phyloP scores from a whole-genome alignment of 805 yeast genomes.

The Suhomyces emberorum region DNA sequence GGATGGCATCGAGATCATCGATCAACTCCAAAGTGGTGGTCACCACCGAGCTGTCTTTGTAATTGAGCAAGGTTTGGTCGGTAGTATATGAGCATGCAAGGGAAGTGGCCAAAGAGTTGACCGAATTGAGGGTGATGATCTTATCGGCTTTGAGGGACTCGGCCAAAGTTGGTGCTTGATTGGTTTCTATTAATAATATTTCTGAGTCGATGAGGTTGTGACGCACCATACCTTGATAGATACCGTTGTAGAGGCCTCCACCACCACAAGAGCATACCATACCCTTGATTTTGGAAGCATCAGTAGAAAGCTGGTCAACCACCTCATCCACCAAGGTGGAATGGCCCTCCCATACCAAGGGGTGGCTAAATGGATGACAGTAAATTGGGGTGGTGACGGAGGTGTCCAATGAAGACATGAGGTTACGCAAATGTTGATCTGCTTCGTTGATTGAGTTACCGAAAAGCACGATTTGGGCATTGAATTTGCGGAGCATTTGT shows the following conservation, averaged over 20 bases:
- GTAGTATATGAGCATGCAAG: conserved; percentile 29
- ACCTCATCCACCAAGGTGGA: conserved; percentile 24
- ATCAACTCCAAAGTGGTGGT: conserved; percentile 14
- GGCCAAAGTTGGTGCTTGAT: conserved; percentile 58
- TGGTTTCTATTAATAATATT: conserved; percentile 52
- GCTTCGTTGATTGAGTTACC: conserved; percentile 35
- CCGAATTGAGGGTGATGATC: conserved; percentile 21
- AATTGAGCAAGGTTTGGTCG: conserved; percentile 15
- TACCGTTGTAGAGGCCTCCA: conserved; percentile 55
- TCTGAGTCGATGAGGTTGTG: conserved; percentile 27
- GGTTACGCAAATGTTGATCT: conserved; percentile 19
- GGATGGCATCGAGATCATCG: conserved; percentile 25
- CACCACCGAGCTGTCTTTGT: conserved; percentile 9
- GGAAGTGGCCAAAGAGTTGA: conserved; percentile 25
- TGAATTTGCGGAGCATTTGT: conserved; percentile 42
- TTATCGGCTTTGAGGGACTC: conserved; percentile 40
- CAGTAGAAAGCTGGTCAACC: conserved; percentile 25
- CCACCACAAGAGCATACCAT: conserved; percentile 57
- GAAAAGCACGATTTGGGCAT: conserved; percentile 41
- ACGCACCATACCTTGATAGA: conserved; percentile 42
- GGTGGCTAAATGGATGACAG: conserved; percentile 33
- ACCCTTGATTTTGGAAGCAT: conserved; percentile 32
- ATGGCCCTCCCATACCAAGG: conserved; percentile 17
- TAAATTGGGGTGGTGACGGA: conserved; percentile 29
- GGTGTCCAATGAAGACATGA: conserved; percentile 17